A percentile compares a stretch with the other conserved stretches of the same genome.
phyloP scores from a whole-genome alignment of 257 asterid genomes.

The Fraxinus anomala region DNA sequence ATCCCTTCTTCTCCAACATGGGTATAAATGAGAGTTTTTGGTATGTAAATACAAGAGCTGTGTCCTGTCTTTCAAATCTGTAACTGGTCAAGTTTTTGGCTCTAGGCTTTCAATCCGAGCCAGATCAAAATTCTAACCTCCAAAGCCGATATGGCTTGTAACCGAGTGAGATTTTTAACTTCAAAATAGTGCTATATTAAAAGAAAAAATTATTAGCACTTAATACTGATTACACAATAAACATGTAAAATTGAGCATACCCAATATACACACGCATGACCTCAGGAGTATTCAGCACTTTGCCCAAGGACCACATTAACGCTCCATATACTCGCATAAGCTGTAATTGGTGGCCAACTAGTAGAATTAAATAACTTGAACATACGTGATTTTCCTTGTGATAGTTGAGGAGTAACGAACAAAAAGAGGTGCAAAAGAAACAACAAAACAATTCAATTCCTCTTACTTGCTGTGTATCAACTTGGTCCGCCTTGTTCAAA shows the following conservation, averaged over 20 bases:
- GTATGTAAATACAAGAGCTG: not conserved
- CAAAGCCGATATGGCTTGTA: slow-evolving; percentile 1
- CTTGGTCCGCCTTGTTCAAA: slow-evolving; percentile 94
- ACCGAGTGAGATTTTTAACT: not conserved
- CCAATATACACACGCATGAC: slow-evolving; percentile 93
- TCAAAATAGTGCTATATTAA: not conserved
- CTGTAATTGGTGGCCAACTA: slow-evolving; percentile 43
- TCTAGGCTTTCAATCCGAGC: not conserved
- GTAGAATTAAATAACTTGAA: slow-evolving; percentile 2
- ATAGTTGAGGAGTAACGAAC: too few relatives aligned
- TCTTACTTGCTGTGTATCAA: slow-evolving; percentile 88
- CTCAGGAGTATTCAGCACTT: slow-evolving; percentile 94
- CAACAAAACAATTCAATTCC: not conserved
- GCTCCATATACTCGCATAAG: slow-evolving; percentile 99
- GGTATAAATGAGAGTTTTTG: not conserved
- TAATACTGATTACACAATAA: slow-evolving; percentile 1
- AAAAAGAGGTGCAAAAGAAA: slow-evolving; percentile 7
- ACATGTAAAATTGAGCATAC: slow-evolving; percentile 36
- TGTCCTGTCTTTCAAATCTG: not conserved
- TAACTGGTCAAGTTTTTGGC: not conserved
- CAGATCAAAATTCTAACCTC: slow-evolving; percentile 1
- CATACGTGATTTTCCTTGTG: not conserved
- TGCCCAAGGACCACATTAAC: slow-evolving; percentile 98
- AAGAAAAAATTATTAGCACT: not conserved
- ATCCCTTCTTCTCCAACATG: not conserved